A percentile compares a stretch with the other conserved stretches of the same genome.
phyloP scores from a whole-genome alignment of 2,329 filamentous ascomycete species.

The Dryadomyces sulphureus region DNA sequence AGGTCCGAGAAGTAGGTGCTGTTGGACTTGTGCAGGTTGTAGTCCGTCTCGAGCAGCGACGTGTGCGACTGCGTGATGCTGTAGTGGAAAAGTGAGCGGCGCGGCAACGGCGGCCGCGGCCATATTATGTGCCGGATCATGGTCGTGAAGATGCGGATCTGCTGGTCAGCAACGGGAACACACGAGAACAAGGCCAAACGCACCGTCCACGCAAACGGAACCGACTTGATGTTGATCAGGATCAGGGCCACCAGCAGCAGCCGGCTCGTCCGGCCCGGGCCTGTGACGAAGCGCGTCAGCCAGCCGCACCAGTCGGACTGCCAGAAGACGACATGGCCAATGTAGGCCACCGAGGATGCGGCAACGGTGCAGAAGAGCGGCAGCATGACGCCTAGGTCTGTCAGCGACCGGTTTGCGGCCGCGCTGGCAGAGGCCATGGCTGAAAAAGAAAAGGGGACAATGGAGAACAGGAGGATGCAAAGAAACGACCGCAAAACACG shows the following conservation, averaged over 20 bases:
- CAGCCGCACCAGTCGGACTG: slow-evolving; percentile 26
- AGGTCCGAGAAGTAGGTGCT: slow-evolving; percentile 77
- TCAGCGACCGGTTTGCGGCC: not conserved
- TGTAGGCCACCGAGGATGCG: slow-evolving; percentile 17
- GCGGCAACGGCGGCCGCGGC: slow-evolving; percentile 13
- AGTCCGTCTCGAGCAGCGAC: slow-evolving; percentile 21
- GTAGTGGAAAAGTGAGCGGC: slow-evolving; percentile 22
- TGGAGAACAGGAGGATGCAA: not conserved
- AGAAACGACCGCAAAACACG: too few species aligned
- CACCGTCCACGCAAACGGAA: slow-evolving; percentile 67
- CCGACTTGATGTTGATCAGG: slow-evolving; percentile 54
- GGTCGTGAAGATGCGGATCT: slow-evolving; percentile 21
- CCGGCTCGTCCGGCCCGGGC: slow-evolving; percentile 37
- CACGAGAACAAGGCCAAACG: slow-evolving; percentile 15
- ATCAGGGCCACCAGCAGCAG: slow-evolving; percentile 40
- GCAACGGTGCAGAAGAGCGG: slow-evolving; percentile 28
- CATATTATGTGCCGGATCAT: slow-evolving; percentile 18
- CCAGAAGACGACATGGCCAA: slow-evolving; percentile 20
- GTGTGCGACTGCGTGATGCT: slow-evolving; percentile 17
- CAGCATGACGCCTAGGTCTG: slow-evolving; percentile 14
- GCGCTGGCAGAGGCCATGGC: slow-evolving; percentile 1
- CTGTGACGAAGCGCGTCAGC: slow-evolving; percentile 31
- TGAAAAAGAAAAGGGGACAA: not conserved
- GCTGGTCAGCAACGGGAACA: not conserved
- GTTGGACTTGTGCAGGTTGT: slow-evolving; percentile 26